Conservation (phyloP, 805 yeast species). For the Lipomyces chichibuensis region DNA sequence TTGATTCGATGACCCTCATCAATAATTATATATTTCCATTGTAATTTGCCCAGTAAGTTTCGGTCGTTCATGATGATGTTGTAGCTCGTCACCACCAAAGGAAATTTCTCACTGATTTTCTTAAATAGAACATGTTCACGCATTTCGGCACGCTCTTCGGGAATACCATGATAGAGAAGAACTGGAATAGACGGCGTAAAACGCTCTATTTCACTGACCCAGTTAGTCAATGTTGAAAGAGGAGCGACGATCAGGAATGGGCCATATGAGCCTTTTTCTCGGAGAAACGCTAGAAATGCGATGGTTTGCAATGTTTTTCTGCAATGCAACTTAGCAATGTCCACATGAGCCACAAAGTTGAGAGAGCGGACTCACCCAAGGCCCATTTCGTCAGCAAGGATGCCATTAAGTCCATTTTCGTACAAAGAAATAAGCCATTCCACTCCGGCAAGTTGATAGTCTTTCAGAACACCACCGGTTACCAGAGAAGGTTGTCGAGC, state of each 20-base stretch:
- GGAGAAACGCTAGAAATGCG: constrained; percentile 70
- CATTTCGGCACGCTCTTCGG: constrained; percentile 56
- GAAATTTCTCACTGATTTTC: constrained; percentile 40
- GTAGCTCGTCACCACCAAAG: constrained; percentile 77
- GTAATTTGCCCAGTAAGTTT: constrained; percentile 52
- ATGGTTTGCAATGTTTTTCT: constrained; percentile 84
- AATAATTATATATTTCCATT: constrained; percentile 84
- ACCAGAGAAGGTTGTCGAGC: constrained; percentile 56
- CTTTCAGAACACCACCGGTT: constrained; percentile 66
- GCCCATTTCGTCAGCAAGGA: constrained; percentile 97
- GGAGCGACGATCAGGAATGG: constrained; percentile 83
- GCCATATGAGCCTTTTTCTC: constrained; percentile 77
- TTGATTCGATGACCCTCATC: constrained; percentile 96
- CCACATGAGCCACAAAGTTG: neutral
- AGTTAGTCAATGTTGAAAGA: constrained; percentile 79
- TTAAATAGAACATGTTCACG: constrained; percentile 42
- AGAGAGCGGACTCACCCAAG: constrained; percentile 55
- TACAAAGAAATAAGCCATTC: constrained; percentile 88
- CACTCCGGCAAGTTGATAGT: constrained; percentile 85
- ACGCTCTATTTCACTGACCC: constrained; percentile 71
- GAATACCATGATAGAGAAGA: constrained; percentile 66
- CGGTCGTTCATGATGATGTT: constrained; percentile 74
- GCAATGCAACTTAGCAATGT: neutral
- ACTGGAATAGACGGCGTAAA: constrained; percentile 75
- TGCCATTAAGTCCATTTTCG: constrained; percentile 93